Conservation (phyloP, 129 eudicot genomes). For the Scalesia atractyloides region DNA sequence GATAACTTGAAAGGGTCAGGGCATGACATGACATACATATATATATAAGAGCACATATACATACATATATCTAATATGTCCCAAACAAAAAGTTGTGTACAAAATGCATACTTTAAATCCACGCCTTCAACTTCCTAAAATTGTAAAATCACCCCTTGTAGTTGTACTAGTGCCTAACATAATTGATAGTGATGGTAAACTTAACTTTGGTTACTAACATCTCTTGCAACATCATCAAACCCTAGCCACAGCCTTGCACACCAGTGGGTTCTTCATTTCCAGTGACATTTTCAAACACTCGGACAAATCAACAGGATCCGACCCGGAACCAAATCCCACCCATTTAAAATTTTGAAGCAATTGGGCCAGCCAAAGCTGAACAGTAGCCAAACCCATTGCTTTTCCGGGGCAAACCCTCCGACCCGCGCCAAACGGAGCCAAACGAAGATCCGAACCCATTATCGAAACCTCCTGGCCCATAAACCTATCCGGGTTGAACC, state of each 20-base stretch:
- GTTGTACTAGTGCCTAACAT: slow-evolving; percentile 5
- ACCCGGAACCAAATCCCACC: slow-evolving; percentile 32
- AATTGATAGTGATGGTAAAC: not conserved
- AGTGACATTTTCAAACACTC: slow-evolving; percentile 82
- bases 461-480: slow-evolving; percentile 55
- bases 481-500: slow-evolving; percentile 77
- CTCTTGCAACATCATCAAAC: slow-evolving; percentile 33
- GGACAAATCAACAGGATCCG: slow-evolving; percentile 56
- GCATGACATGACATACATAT: slow-evolving; percentile 25
- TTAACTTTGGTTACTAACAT: slow-evolving; percentile 18
- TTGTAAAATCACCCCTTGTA: slow-evolving; percentile 28
- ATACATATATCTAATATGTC: slow-evolving; percentile 23
- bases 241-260: slow-evolving; percentile 83
- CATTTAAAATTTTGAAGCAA: slow-evolving; percentile 74
- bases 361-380: slow-evolving; percentile 88
- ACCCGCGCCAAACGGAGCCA: slow-evolving; percentile 99
- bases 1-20: slow-evolving; percentile 33
- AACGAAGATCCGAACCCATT: slow-evolving; percentile 85
- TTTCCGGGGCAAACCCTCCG: slow-evolving; percentile 98
- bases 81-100: slow-evolving; percentile 34
- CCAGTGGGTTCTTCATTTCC: slow-evolving; percentile 88
- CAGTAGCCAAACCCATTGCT: slow-evolving; percentile 82
- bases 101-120: slow-evolving; percentile 30
- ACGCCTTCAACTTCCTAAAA: slow-evolving; percentile 12
- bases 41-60: slow-evolving; percentile 30